Evolutionary conservation across 768 basidiomycete species (phyloP).

Genomic region (Boletus pseudopeckii): DNA sequence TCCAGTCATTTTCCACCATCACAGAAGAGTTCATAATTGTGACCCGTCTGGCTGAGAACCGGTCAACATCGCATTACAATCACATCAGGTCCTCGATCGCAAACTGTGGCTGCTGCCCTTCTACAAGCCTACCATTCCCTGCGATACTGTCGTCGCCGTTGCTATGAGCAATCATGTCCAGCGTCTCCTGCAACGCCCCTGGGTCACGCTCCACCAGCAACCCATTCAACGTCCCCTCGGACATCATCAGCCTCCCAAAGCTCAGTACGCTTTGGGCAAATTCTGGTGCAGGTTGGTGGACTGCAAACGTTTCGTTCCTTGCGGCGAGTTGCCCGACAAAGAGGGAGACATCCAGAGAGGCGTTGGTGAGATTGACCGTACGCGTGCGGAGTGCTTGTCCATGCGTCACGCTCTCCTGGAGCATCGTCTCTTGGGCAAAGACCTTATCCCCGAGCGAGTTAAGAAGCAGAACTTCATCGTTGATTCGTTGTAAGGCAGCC

Average conservation of each 20-base stretch:
- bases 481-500: conserved; percentile 1
- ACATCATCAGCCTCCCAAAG: conserved; percentile 10
- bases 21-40: too few relatives aligned
- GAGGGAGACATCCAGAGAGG: conserved; percentile 15
- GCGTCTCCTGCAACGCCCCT: conserved; percentile 6
- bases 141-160: not conserved
- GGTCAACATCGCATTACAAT: not conserved
- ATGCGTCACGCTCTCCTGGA: conserved; percentile 4
- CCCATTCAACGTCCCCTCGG: conserved; percentile 1
- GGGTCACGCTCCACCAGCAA: conserved; percentile 4
- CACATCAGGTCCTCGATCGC: conserved; percentile 11
- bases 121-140: not conserved
- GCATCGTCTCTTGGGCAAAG: conserved; percentile 1
- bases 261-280: conserved; percentile 7
- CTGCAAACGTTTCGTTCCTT: conserved; percentile 10
- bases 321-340: conserved; percentile 13
- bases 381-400: conserved; percentile 11
- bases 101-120: not conserved
- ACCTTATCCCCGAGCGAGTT: conserved; percentile 1
- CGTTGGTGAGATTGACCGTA: conserved; percentile 14
- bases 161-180: conserved; percentile 11
- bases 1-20: too few relatives aligned
- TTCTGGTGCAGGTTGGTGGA: conserved; percentile 9
- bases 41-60: too few relatives aligned
- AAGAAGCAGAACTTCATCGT: conserved; percentile 1